phyloP scores from a whole-genome alignment of 2,329 filamentous ascomycete species.

The Dothistroma pini region DNA sequence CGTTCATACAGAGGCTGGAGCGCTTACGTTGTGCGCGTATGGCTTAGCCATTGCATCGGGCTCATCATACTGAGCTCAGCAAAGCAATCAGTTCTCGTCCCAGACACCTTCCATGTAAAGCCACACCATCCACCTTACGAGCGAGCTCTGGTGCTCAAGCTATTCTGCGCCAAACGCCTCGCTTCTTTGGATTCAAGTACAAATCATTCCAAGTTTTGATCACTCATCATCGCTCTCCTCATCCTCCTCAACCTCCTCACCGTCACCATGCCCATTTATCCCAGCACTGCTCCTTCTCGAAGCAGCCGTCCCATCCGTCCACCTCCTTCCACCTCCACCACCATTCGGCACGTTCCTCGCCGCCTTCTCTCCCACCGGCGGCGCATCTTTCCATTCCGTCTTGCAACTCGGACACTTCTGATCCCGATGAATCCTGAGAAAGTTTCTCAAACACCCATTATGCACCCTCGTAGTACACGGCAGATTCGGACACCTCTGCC shows the following conservation, averaged over 20 bases:
- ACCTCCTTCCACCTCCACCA: constrained; percentile 11
- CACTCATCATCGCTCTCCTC: not conserved
- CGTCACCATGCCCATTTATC: constrained; percentile 19
- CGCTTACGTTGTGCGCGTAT: constrained; percentile 3
- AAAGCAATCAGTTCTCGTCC: constrained; percentile 16
- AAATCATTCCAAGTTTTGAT: not conserved
- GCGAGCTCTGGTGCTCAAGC: not conserved
- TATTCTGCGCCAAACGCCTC: constrained; percentile 16
- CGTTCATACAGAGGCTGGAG: constrained; percentile 16
- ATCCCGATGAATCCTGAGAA: constrained; percentile 62
- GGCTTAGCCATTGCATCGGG: constrained; percentile 10
- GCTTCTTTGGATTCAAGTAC: constrained; percentile 5
- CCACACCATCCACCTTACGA: constrained; percentile 4
- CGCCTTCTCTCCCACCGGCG: constrained; percentile 53
- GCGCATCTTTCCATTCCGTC: constrained; percentile 49
- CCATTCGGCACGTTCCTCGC: constrained; percentile 14
- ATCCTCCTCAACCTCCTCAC: constrained; percentile 8
- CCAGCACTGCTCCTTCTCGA: constrained; percentile 17
- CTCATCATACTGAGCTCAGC: constrained; percentile 15
- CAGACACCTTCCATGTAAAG: not conserved
- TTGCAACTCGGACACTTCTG: constrained; percentile 61
- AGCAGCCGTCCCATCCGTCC: constrained; percentile 16
- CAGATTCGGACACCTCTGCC: constrained; percentile 68
- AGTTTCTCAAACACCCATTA: constrained; percentile 68
- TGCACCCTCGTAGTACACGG: constrained; percentile 71